Base-by-base conservation (phyloP, 192 early-diverging fungal species). In the Chytriomyces confervae region DNA sequence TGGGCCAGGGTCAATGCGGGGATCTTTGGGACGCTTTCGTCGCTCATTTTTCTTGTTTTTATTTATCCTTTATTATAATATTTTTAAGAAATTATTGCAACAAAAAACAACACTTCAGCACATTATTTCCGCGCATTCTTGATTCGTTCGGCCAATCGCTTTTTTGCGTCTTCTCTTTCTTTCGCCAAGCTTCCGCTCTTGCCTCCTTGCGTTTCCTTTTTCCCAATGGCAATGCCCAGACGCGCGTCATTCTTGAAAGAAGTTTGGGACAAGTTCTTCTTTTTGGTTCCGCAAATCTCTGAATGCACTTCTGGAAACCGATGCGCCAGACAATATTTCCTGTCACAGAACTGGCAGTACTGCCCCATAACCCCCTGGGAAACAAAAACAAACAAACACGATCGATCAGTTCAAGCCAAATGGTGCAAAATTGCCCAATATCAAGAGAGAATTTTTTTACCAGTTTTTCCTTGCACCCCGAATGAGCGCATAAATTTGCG, bases 1-100 rank as follows among this genome's bases (percentile, higher is more conserved):
- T 96, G 92, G 75, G 96, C 90, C 48, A 96, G 87, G 51, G 94
- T 87, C 72, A 96, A 89, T 86, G 95, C 92, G 68, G 96, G 96
- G 83, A 96, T 95, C 61, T 74, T 74, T 20, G 72, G 29, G 11
- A 74, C 72, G 18, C 61, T 36, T 18, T 63, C 72, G 46, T 74
- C 72, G 18, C 50, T 71, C 18, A 57, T 57, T 57, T 57, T 20
- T 57, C 16, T 57, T 20, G 36, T 2, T 36, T 36, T 36, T 36
- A 36, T 36, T 36, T 36, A 36, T 4, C 36, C 36, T 36, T 36
- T 36, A 36, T 36, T 57, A 57, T 57, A 11, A 1, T 57, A 11
- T 18, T 57, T n/a, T 57, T 27, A 27, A 27, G n/a, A 64, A 64
- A 16, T 64, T 63, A 9, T 63, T 27, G 11, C 27, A 18, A 29